Conservation (phyloP, 192 early-diverging fungal genomes). For the Funneliformis mosseae region DNA sequence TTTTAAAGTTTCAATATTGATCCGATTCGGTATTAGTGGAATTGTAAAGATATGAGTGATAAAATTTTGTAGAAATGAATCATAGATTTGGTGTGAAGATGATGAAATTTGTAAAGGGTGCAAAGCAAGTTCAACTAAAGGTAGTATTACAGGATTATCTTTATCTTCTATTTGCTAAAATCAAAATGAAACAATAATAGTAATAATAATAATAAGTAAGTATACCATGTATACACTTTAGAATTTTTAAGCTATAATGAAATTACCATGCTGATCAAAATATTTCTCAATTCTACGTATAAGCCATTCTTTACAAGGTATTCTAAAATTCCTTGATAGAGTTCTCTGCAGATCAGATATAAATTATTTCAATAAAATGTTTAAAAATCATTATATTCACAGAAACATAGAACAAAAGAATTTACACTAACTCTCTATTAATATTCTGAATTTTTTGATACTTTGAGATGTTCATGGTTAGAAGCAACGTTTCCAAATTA, state of each 20-base stretch:
- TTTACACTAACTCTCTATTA: slow-evolving; percentile 12
- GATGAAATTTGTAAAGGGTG: slow-evolving; percentile 32
- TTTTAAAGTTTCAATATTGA: slow-evolving; percentile 45
- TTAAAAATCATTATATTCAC: neutral
- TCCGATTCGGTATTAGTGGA: slow-evolving; percentile 47
- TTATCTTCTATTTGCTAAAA: slow-evolving; percentile 39
- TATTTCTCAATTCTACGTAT: slow-evolving; percentile 35
- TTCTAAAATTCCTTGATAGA: neutral
- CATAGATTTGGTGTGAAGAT: neutral
- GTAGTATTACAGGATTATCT: slow-evolving; percentile 16
- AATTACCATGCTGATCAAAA: slow-evolving; percentile 32
- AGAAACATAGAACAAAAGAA: neutral
- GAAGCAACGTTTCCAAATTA: neutral
- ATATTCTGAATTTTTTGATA: neutral
- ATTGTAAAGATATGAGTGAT: slow-evolving; percentile 55
- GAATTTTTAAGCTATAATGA: neutral
- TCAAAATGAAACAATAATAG: slow-evolving; percentile 15
- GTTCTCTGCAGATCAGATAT: neutral
- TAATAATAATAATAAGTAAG: neutral
- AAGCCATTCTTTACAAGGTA: slow-evolving; percentile 4
- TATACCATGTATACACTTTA: slow-evolving; percentile 28
- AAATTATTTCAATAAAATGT: neutral
- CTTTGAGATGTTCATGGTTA: neutral
- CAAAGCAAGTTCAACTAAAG: slow-evolving; percentile 31
- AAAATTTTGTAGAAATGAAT: slow-evolving; percentile 37